These are phyloP conservation scores for Paracorniculantispora psalliotae DNA, from an alignment of 2,329 filamentous ascomycete species.

Conservation along the genomic window DNA sequence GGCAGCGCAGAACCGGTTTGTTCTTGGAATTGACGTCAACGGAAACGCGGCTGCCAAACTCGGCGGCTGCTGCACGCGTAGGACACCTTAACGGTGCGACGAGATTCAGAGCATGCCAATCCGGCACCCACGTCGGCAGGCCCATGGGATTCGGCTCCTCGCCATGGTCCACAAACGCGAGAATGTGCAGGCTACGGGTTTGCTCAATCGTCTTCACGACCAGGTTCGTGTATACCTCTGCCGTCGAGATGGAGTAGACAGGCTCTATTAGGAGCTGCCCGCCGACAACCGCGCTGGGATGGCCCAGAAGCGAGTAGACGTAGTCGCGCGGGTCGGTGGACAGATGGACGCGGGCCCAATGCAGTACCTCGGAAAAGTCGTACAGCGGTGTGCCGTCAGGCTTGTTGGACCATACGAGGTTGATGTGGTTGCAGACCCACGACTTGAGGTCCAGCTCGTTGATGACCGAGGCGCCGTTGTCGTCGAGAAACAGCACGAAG, in stretches of 20 bases:
- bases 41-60: background rate
- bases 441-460: slow-evolving; percentile 12
- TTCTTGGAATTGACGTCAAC: background rate
- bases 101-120: slow-evolving; percentile 12
- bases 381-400: slow-evolving; percentile 2
- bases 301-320: slow-evolving; percentile 14
- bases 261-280: slow-evolving; percentile 5
- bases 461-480: slow-evolving; percentile 14
- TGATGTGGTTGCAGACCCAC: slow-evolving; percentile 14
- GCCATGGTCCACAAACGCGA: slow-evolving; percentile 14
- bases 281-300: slow-evolving; percentile 7
- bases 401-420: slow-evolving; percentile 13
- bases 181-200: slow-evolving; percentile 9
- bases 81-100: slow-evolving; percentile 10
- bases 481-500: slow-evolving; percentile 10
- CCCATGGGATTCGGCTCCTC: slow-evolving; percentile 2
- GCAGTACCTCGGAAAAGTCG: slow-evolving; percentile 12
- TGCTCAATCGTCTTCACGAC: slow-evolving; percentile 1
- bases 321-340: slow-evolving; percentile 13
- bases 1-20: background rate
- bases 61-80: background rate
- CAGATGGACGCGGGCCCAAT: slow-evolving; percentile 11
- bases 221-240: slow-evolving; percentile 6
- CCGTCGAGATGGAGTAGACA: background rate
- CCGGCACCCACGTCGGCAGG: slow-evolving; percentile 12